These are phyloP conservation scores for Exserohilum turcica DNA, from an alignment of 2,329 filamentous ascomycete genomes.

Conservation along the genomic window DNA sequence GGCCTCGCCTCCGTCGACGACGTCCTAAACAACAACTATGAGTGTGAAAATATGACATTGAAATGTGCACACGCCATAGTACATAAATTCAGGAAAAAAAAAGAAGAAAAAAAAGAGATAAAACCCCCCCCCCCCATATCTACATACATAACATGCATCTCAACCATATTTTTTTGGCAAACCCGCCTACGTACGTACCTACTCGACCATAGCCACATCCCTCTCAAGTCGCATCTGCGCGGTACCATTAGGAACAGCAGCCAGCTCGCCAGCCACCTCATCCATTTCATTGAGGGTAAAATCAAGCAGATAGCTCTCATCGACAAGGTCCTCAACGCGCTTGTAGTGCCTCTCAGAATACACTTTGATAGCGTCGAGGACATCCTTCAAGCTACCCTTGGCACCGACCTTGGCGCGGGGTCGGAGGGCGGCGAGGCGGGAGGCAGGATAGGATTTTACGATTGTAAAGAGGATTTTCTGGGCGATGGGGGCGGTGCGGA, in stretches of 20 bases:
- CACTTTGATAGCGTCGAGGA: constrained; percentile 82
- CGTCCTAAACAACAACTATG: too few relatives aligned
- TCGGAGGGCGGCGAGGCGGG: constrained; percentile 72
- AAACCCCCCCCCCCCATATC: too few relatives aligned
- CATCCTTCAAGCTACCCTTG: constrained; percentile 68
- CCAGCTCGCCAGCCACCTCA: constrained; percentile 55
- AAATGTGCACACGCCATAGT: too few relatives aligned
- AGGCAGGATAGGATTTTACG: constrained; percentile 79
- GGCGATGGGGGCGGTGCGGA: constrained; percentile 79
- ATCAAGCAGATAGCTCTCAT: constrained; percentile 93
- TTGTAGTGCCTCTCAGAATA: constrained; percentile 95
- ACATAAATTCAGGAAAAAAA: too few relatives aligned
- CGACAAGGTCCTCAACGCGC: constrained; percentile 83
- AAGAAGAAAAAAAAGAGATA: too few relatives aligned
- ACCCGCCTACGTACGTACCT: too few relatives aligned
- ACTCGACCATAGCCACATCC: constrained; percentile 43
- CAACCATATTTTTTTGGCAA: too few relatives aligned
- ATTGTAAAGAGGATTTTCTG: constrained; percentile 83
- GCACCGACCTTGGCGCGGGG: constrained; percentile 40
- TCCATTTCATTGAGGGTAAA: constrained; percentile 96
- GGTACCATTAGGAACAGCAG: constrained; percentile 25
- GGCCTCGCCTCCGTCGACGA: constrained; percentile 75
- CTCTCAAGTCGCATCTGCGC: constrained; percentile 25
- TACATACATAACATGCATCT: too few relatives aligned
- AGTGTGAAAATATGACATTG: too few relatives aligned